Evolutionary conservation across 805 yeast species (phyloP), one percentile per base, ranked within the genome.

Genomic region (Barnettozyma wickerhamii): DNA sequence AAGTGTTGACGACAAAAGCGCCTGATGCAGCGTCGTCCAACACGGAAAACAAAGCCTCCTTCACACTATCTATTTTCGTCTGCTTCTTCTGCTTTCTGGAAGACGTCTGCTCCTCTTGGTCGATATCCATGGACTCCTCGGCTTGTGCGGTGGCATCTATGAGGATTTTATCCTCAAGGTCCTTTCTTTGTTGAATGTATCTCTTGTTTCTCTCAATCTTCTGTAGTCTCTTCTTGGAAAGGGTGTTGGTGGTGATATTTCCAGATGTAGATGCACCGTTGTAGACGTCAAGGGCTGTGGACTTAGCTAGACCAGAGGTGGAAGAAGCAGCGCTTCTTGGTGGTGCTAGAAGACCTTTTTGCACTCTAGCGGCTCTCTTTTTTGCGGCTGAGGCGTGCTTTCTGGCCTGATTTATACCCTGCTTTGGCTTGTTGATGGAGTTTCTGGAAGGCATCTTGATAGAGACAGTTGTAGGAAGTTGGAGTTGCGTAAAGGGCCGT

Each of bases 151-250:
- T 69, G 17, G 70, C 62, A 56, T 76, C 82, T 40, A 71, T 71
- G 43, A 68, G 58, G 47, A 72, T 56, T 50, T 67, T 68, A 31
- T 65, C 65, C 19, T 65, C 47, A 32, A 46, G 17, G 26, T 48
- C 52, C 19, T 62, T 61, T 68, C 89, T 76, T 47, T 75, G 74
- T 43, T 72, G 79, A 28, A 77, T 71, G 61, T 87, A 86, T 57
- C 78, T 81, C 59, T 77, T 71, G 58, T 88, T 88, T 72, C 96
- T 77, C 56, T 78, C 84, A 50, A 85, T 71, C 65, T 88, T 88
- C 64, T 81, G 74, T 33, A 84, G 77, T 64, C 84, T 79, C 66
- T 88, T 88, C 54, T 79, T 84, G 23, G 95, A 82, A 37, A 87
- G 64, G 1, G 88, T 75, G 37, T 65, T 70, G 35, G 78, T 82